Base-by-base conservation (phyloP, 768 basidiomycete genomes). In the Termitomyces sp. region DNA sequence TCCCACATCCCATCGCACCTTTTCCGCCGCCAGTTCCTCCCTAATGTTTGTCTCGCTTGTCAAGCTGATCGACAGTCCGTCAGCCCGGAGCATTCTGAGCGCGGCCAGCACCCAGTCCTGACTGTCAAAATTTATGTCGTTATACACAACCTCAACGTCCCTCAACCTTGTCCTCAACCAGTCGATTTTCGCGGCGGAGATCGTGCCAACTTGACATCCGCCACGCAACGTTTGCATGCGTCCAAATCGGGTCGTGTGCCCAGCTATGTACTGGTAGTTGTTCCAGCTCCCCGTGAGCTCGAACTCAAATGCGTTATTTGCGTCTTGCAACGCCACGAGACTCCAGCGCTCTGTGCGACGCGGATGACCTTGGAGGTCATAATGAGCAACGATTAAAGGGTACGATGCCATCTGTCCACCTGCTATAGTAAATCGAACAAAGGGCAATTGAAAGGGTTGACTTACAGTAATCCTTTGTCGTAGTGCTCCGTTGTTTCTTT, bases 281-380 rank as follows among this genome's bases (percentile, higher is more conserved):
- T 66, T 66, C 33, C 60, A 60, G 41, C 65, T 68, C 3, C 70
- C 70, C 2, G 58, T 50, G 54, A 70, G 49, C 44, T 70, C 64
- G 55, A 65, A 68, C 10, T 67, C 60, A 28, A 61, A 57, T 8
- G 56, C 66, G 22, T 62, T 48, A 47, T 60, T 60, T 20, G 58
- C 56, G n/a, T 63, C 60, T 44, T 58, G 44, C 12, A 69, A 54
- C 33, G 62, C 68, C 20, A 65, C 61, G 41, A 72, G 54, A 9
- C 44, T 59, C 70, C 70, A 72, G 47, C 66, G 70, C 54, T 71
- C 70, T 34, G 65, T 67, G 31, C 70, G 66, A 22, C 58, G 57
- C 20, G 65, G 63, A 57, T 70, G 70, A 18, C 64, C 66, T 31
- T 34, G 20, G 5, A 70, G 53, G 20, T 60, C 65, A 52, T 66